phyloP scores from a whole-genome alignment of 192 early-diverging fungal genomes.

The Coemansia sp. region DNA sequence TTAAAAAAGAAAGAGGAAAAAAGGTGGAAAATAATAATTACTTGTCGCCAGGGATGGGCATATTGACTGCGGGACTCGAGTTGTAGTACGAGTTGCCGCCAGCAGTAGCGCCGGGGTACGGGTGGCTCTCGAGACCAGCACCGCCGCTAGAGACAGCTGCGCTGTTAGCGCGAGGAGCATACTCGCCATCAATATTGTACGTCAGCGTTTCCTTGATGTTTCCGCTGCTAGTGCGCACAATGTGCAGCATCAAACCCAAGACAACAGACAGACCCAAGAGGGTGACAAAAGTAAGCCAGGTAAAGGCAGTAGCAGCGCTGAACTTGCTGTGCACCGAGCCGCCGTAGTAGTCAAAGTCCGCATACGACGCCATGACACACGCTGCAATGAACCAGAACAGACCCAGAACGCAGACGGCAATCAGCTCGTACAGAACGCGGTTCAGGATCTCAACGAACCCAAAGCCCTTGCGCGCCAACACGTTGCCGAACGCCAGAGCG shows the following conservation, averaged over 20 bases:
- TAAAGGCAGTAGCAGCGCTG: constrained; percentile 41
- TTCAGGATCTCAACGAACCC: constrained; percentile 14
- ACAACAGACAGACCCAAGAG: constrained; percentile 14
- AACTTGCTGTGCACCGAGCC: constrained; percentile 27
- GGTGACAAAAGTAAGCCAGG: constrained; percentile 38
- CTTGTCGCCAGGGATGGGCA: constrained; percentile 30
- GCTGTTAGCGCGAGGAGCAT: neutral
- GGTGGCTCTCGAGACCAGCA: constrained; percentile 18
- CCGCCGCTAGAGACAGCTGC: constrained; percentile 15
- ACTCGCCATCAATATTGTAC: constrained; percentile 26
- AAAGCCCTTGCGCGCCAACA: constrained; percentile 18
- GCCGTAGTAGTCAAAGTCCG: constrained; percentile 16
- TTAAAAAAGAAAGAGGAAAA: constrained; percentile 15
- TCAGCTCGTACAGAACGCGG: constrained; percentile 29
- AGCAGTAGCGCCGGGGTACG: constrained; percentile 14
- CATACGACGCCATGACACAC: constrained; percentile 44
- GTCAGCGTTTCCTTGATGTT: constrained; percentile 14
- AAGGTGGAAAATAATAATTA: constrained; percentile 1
- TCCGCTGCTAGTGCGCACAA: constrained; percentile 27
- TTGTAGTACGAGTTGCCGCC: constrained; percentile 34
- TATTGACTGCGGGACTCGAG: constrained; percentile 36
- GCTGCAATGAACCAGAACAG: constrained; percentile 40
- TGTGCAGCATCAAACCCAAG: constrained; percentile 20
- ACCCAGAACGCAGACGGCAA: neutral
- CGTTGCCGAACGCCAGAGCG: constrained; percentile 21